Evolutionary conservation across 2,329 filamentous ascomycete species (phyloP).

Genomic region (Exophiala alcalophila): DNA sequence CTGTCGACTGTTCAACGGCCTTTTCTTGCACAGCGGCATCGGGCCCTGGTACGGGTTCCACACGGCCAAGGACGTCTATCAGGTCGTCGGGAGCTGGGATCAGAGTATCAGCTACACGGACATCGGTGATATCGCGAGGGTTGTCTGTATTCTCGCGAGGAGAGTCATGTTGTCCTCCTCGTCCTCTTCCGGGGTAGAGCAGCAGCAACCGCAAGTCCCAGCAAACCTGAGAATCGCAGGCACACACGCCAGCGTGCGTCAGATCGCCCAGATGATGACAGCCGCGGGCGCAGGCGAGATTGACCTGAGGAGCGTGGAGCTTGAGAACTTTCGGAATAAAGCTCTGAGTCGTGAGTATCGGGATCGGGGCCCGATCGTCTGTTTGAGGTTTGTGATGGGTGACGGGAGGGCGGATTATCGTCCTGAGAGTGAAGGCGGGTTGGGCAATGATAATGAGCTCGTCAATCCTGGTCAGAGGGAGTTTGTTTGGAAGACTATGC

Average conservation of each 20-base stretch:
- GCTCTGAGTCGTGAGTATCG: constrained; percentile 23
- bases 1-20: constrained; percentile 35
- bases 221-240: constrained; percentile 33
- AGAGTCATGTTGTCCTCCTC: no score
- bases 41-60: constrained; percentile 38
- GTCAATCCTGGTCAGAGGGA: constrained; percentile 33
- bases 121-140: constrained; percentile 34
- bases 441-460: constrained; percentile 34
- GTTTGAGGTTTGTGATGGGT: constrained; percentile 38
- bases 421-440: constrained; percentile 19
- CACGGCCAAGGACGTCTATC: constrained; percentile 33
- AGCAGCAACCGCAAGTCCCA: constrained; percentile 32
- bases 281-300: constrained; percentile 30
- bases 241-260: constrained; percentile 29
- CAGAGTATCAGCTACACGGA: constrained; percentile 35
- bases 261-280: constrained; percentile 34
- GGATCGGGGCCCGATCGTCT: constrained; percentile 30
- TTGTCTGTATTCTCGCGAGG: constrained; percentile 29
- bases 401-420: constrained; percentile 33
- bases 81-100: constrained; percentile 32
- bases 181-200: constrained; percentile 9
- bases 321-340: constrained; percentile 32
- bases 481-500: constrained; percentile 36
- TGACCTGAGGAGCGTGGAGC: constrained; percentile 28
- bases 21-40: constrained; percentile 37